Evolutionary conservation across 176 grass and related monocot species (phyloP).

Genomic region (Hsuehochloa calcarea): DNA sequence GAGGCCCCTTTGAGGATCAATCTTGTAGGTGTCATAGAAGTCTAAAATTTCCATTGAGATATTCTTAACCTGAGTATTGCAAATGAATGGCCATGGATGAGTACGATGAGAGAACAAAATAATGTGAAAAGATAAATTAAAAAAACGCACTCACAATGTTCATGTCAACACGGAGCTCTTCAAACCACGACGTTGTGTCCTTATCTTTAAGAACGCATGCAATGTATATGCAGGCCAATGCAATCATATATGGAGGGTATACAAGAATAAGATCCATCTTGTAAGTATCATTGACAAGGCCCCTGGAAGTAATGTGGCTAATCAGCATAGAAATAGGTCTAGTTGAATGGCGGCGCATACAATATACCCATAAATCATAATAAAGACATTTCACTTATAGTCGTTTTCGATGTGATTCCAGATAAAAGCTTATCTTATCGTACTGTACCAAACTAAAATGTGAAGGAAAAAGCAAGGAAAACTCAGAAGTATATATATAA

Average conservation of each 20-base stretch:
- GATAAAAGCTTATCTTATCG: neutral
- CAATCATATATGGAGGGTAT: conserved; percentile 95
- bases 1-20: conserved; percentile 59
- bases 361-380: neutral
- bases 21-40: conserved; percentile 81
- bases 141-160: conserved; percentile 37
- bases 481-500: neutral
- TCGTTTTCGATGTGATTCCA: neutral
- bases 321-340: conserved; percentile 17
- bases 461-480: neutral
- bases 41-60: conserved; percentile 92
- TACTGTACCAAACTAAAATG: conserved; percentile 5
- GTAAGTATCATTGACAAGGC: conserved; percentile 93
- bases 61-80: conserved; percentile 63
- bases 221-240: conserved; percentile 94
- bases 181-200: conserved; percentile 82
- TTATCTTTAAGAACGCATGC: conserved; percentile 79
- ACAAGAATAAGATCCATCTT: conserved; percentile 97
- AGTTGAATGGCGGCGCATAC: neutral
- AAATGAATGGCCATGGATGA: neutral
- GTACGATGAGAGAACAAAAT: neutral
- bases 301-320: conserved; percentile 48
- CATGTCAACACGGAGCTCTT: conserved; percentile 94
- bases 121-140: neutral
- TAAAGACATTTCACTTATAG: neutral